Conservation (phyloP, 2,329 filamentous ascomycete species). For the Talaromyces sp. region DNA sequence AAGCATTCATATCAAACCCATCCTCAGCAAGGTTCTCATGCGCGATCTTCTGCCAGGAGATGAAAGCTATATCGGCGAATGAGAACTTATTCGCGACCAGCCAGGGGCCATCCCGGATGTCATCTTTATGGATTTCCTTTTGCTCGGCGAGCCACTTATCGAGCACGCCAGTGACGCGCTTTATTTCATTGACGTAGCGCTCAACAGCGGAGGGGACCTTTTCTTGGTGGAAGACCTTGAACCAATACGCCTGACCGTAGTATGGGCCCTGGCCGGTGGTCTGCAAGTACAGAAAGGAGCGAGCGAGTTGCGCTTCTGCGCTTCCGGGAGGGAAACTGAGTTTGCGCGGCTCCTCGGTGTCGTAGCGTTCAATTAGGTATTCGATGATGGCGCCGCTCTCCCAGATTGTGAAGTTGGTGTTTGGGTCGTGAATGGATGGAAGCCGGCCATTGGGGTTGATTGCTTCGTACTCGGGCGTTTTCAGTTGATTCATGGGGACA, state of each 20-base stretch:
- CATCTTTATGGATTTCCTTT: slow-evolving; percentile 14
- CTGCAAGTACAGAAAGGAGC: slow-evolving; percentile 14
- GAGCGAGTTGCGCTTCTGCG: slow-evolving; percentile 3
- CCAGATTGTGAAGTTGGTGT: slow-evolving; percentile 16
- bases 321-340: slow-evolving; percentile 16
- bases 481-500: slow-evolving; percentile 22
- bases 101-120: slow-evolving; percentile 23
- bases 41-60: slow-evolving; percentile 13
- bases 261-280: slow-evolving; percentile 14
- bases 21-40: background rate
- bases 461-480: slow-evolving; percentile 5
- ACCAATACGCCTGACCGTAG: slow-evolving; percentile 17
- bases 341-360: slow-evolving; percentile 23
- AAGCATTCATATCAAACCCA: background rate
- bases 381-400: slow-evolving; percentile 18
- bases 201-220: slow-evolving; percentile 6
- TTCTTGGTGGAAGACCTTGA: slow-evolving; percentile 10
- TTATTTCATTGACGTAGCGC: slow-evolving; percentile 14
- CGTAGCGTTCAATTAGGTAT: slow-evolving; percentile 15
- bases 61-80: slow-evolving; percentile 14
- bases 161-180: slow-evolving; percentile 14
- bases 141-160: slow-evolving; percentile 21
- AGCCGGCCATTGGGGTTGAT: slow-evolving; percentile 18
- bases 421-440: slow-evolving; percentile 16
- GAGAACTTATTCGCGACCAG: slow-evolving; percentile 24